phyloP scores from a whole-genome alignment of 1,139 yeast species.

The Ogataea hybrid region DNA sequence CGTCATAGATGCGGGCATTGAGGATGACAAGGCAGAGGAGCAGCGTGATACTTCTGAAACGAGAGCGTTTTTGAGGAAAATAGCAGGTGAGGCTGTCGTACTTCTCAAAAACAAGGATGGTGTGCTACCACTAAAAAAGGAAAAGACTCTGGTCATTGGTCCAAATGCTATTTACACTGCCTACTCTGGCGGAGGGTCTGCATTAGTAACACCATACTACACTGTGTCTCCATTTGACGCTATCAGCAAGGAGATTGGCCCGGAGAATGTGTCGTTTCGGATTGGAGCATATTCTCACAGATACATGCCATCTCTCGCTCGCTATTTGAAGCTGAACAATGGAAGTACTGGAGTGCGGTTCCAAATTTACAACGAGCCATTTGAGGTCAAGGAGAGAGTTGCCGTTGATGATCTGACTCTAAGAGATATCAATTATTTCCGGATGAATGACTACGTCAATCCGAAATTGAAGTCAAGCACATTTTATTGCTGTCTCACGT shows the following conservation, averaged over 20 bases:
- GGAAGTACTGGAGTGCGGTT: conserved; percentile 43
- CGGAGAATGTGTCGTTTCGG: conserved; percentile 29
- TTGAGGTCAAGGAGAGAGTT: background rate
- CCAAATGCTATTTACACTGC: conserved; percentile 43
- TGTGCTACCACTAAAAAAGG: conserved; percentile 42
- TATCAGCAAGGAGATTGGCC: conserved; percentile 7
- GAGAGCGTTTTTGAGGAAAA: conserved; percentile 39
- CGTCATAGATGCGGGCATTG: conserved; percentile 42
- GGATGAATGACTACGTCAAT: conserved; percentile 27
- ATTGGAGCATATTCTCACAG: conserved; percentile 37
- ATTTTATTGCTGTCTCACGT: conserved; percentile 45
- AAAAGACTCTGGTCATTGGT: conserved; percentile 46
- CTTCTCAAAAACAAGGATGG: conserved; percentile 44
- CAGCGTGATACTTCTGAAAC: conserved; percentile 44
- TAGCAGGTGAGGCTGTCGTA: conserved; percentile 52
- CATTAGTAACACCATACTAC: conserved; percentile 44
- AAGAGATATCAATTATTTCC: conserved; percentile 25
- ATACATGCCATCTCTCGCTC: conserved; percentile 33
- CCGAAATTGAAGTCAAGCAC: conserved; percentile 1
- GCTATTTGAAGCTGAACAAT: conserved; percentile 2
- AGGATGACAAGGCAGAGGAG: conserved; percentile 36
- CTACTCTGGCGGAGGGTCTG: conserved; percentile 53
- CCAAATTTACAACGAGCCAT: conserved; percentile 36
- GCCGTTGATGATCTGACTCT: conserved; percentile 17
- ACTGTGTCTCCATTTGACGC: conserved; percentile 18